These are phyloP conservation scores for Penicillium decumbens DNA, from an alignment of 2,329 filamentous ascomycete genomes.

Conservation along the genomic window DNA sequence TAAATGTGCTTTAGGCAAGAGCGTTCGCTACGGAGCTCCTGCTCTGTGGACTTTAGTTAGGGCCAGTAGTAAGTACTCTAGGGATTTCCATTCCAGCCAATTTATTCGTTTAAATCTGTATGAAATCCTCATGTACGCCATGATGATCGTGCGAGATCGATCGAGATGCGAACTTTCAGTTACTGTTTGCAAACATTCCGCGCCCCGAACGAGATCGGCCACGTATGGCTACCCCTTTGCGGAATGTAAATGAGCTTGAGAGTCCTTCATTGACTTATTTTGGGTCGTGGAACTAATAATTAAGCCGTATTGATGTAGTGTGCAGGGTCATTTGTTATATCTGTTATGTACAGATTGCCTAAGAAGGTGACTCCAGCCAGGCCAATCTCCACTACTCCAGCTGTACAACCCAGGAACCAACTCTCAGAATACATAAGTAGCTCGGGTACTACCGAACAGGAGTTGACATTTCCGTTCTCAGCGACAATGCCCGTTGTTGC, in stretches of 20 bases:
- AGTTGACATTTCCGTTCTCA: slow-evolving; percentile 7
- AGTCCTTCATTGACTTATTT: neutral
- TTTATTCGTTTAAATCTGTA: neutral
- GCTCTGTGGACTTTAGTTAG: neutral
- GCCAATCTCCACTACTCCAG: neutral
- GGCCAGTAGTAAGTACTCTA: neutral
- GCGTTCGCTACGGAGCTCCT: neutral
- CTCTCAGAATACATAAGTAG: neutral
- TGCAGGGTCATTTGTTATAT: neutral
- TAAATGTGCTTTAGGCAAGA: neutral
- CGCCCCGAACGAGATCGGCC: neutral
- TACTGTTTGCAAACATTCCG: slow-evolving; percentile 5
- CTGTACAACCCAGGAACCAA: neutral
- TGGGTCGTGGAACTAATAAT: no score
- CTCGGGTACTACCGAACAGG: slow-evolving; percentile 7
- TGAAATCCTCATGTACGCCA: neutral
- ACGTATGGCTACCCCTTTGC: neutral
- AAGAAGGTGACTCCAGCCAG: neutral
- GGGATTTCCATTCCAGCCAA: neutral
- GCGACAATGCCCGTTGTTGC: slow-evolving; percentile 2
- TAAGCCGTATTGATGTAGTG: neutral
- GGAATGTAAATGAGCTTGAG: neutral
- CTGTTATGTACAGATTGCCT: neutral
- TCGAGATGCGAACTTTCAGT: neutral
- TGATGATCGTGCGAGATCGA: neutral